Conservation (phyloP, 2,329 filamentous ascomycete genomes). For the Corniculantispora saksenae region DNA sequence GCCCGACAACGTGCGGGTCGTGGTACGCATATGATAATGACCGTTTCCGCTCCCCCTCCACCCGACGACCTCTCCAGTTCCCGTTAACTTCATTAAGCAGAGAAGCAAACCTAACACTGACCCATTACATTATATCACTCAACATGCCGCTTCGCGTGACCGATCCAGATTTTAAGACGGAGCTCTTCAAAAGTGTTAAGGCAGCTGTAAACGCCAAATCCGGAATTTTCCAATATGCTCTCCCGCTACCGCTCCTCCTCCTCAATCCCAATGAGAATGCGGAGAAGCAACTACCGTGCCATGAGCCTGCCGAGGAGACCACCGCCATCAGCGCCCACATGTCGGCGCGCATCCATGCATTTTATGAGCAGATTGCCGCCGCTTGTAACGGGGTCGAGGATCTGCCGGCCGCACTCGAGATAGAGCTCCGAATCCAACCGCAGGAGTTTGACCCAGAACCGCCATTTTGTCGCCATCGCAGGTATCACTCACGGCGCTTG, state of each 20-base stretch:
- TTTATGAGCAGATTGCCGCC: conserved; percentile 22
- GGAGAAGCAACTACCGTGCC: conserved; percentile 17
- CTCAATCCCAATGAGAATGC: not conserved
- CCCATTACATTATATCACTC: not conserved
- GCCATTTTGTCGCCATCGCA: conserved; percentile 21
- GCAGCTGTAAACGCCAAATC: too few species aligned
- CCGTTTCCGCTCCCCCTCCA: too few species aligned
- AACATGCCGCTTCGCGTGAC: not conserved
- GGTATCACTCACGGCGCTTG: conserved; percentile 25
- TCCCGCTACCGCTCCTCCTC: not conserved
- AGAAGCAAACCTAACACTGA: too few species aligned
- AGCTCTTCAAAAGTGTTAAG: not conserved
- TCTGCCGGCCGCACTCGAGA: not conserved
- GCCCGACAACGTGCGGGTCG: too few species aligned
- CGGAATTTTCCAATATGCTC: not conserved
- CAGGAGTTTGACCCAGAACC: conserved; percentile 18
- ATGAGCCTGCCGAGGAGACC: conserved; percentile 23
- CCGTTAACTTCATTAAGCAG: too few species aligned
- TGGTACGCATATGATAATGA: too few species aligned
- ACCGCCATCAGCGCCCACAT: conserved; percentile 21
- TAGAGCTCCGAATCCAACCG: conserved; percentile 16
- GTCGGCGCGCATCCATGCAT: conserved; percentile 21
- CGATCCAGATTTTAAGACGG: not conserved
- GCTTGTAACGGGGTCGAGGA: not conserved
- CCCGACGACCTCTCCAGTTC: too few species aligned